phyloP scores from a whole-genome alignment of 2,329 filamentous ascomycete species.

The Alternaria atra region DNA sequence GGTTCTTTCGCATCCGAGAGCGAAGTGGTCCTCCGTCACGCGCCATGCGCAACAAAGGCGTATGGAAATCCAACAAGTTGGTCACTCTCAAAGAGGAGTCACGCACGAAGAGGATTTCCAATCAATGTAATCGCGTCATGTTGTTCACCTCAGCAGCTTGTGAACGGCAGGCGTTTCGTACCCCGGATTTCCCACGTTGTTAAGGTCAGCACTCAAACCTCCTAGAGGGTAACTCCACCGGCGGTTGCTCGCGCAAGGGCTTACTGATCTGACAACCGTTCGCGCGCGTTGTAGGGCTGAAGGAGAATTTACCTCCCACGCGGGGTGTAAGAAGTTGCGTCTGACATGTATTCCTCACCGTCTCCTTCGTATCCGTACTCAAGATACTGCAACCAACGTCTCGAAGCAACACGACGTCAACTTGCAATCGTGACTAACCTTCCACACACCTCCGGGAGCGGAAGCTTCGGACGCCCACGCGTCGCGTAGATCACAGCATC shows the following conservation, averaged over 20 bases:
- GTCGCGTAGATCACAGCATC: background rate
- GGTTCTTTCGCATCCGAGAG: conserved; percentile 5
- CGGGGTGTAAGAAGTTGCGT: conserved; percentile 15
- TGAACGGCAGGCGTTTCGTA: conserved; percentile 9
- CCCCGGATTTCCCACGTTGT: conserved; percentile 24
- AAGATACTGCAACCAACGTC: background rate
- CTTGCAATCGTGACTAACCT: background rate
- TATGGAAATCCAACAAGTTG: background rate
- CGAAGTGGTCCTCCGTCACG: background rate
- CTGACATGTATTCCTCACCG: conserved; percentile 2
- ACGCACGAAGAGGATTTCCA: background rate
- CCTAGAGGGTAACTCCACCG: conserved; percentile 24
- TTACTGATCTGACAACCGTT: conserved; percentile 32
- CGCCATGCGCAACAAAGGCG: background rate
- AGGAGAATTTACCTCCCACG: conserved; percentile 19
- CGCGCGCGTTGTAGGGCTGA: conserved; percentile 30
- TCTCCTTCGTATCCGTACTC: background rate
- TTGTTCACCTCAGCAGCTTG: background rate
- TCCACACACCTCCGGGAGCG: background rate
- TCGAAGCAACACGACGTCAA: background rate
- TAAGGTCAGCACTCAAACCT: conserved; percentile 37
- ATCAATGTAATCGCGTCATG: conserved; percentile 1
- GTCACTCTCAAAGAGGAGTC: background rate
- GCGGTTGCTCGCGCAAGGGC: conserved; percentile 39
- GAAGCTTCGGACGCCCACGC: background rate